Evolutionary conservation across 2,329 filamentous ascomycete genomes (phyloP).

Genomic region (Fusarium brachygibbosum): DNA sequence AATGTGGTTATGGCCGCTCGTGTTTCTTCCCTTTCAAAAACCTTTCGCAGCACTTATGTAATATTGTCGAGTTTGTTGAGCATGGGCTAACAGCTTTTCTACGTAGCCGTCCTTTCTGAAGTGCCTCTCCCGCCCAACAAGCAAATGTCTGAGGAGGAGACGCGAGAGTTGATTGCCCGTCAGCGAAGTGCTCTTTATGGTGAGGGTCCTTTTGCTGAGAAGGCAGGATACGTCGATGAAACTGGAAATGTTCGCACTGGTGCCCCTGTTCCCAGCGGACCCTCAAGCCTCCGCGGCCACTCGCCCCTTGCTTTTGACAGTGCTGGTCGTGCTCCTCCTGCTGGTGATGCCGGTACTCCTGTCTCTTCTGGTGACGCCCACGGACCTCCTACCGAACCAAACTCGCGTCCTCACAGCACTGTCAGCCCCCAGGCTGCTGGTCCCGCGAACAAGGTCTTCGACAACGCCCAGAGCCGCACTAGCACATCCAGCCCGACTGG

Average conservation of each 20-base stretch:
- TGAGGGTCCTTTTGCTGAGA: slow-evolving; percentile 77
- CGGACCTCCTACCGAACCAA: slow-evolving; percentile 64
- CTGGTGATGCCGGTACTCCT: slow-evolving; percentile 56
- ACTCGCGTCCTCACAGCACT: slow-evolving; percentile 84
- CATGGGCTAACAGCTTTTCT: slow-evolving; percentile 56
- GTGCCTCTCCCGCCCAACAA: slow-evolving; percentile 68
- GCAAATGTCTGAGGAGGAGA: slow-evolving; percentile 94
- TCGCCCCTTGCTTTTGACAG: slow-evolving; percentile 85
- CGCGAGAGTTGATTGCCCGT: slow-evolving; percentile 93
- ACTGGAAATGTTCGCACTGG: slow-evolving; percentile 72
- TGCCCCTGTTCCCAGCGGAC: slow-evolving; percentile 74
- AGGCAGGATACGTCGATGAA: slow-evolving; percentile 76
- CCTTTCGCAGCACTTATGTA: slow-evolving; percentile 47
- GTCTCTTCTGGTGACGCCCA: slow-evolving; percentile 57
- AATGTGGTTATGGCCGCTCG: slow-evolving; percentile 47
- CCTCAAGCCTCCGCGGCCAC: slow-evolving; percentile 76
- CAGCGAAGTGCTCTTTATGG: slow-evolving; percentile 96
- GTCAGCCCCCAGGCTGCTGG: slow-evolving; percentile 81
- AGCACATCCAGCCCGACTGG: slow-evolving; percentile 86
- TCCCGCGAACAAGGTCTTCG: slow-evolving; percentile 70
- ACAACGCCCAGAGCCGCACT: slow-evolving; percentile 77
- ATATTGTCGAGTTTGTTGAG: slow-evolving; percentile 50
- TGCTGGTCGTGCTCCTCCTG: slow-evolving; percentile 58
- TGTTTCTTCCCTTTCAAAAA: slow-evolving; percentile 45
- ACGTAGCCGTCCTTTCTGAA: slow-evolving; percentile 67